phyloP scores from a whole-genome alignment of 345 rosid genomes.

The Populus davidiana region DNA sequence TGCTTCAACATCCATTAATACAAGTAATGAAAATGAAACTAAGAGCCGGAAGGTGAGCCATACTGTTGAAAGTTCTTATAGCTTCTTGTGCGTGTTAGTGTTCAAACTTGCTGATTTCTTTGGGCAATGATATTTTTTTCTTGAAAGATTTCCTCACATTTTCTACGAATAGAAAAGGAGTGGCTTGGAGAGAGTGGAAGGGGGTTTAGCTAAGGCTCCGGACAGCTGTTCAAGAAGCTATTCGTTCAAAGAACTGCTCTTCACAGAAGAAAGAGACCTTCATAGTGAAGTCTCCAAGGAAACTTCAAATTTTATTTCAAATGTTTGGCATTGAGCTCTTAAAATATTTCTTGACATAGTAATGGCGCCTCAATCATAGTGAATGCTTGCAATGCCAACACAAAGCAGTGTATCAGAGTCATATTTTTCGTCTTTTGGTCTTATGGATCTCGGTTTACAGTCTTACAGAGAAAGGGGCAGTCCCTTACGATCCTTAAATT shows the following conservation, averaged over 20 bases:
- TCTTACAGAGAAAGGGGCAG: too few relatives aligned
- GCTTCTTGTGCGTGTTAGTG: background rate
- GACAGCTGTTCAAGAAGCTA: slow-evolving; percentile 40
- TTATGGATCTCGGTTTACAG: too few relatives aligned
- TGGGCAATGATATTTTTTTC: background rate
- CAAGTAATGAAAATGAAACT: background rate
- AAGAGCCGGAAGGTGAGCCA: background rate
- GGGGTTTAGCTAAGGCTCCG: slow-evolving; percentile 41
- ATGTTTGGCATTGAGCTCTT: background rate
- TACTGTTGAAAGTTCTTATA: background rate
- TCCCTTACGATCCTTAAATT: too few relatives aligned
- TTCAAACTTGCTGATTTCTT: background rate
- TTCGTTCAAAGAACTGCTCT: slow-evolving; percentile 29
- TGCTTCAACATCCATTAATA: background rate
- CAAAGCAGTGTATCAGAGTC: too few relatives aligned
- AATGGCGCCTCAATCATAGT: too few relatives aligned
- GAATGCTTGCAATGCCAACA: too few relatives aligned
- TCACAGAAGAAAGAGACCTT: slow-evolving; percentile 35
- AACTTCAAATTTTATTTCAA: background rate
- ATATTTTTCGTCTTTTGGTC: too few relatives aligned
- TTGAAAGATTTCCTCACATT: background rate
- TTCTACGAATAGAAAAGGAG: slow-evolving; percentile 15
- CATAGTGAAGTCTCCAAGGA: slow-evolving; percentile 36
- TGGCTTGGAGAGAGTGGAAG: slow-evolving; percentile 33
- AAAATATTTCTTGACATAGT: background rate